These are phyloP conservation scores for Beauveria sp. DNA, from an alignment of 2,329 filamentous ascomycete genomes.

Conservation along the genomic window DNA sequence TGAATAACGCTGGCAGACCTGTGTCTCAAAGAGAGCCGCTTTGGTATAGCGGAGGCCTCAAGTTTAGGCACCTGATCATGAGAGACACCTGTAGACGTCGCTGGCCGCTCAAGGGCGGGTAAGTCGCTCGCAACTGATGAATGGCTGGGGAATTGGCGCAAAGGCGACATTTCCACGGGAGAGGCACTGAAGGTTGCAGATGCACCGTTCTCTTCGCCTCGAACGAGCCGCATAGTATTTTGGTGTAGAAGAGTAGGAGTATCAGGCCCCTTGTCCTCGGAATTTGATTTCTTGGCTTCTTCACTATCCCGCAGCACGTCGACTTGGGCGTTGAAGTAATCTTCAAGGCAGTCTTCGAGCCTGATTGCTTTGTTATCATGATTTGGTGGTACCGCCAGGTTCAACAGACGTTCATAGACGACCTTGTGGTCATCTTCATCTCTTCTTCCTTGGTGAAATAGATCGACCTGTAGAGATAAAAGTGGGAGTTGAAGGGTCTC, in stretches of 20 bases:
- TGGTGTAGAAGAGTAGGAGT: conserved; percentile 21
- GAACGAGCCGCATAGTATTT: conserved; percentile 27
- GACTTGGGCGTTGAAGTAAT: conserved; percentile 90
- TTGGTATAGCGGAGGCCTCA: conserved; percentile 22
- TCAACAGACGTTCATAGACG: conserved; percentile 81
- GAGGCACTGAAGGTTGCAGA: conserved; percentile 27
- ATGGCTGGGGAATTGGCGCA: conserved; percentile 6
- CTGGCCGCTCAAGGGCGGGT: background rate
- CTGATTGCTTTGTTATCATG: conserved; percentile 64
- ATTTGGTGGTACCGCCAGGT: conserved; percentile 79
- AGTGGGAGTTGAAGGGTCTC: conserved; percentile 81
- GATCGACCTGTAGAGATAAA: conserved; percentile 84
- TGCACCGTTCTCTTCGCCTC: conserved; percentile 24
- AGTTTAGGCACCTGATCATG: background rate
- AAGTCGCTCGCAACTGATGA: conserved; percentile 1
- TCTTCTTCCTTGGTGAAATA: conserved; percentile 85
- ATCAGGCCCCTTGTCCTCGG: conserved; percentile 21
- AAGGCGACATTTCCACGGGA: conserved; percentile 23
- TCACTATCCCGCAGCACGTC: conserved; percentile 72
- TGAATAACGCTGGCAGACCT: conserved; percentile 56
- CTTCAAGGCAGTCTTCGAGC: conserved; percentile 84
- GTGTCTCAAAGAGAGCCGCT: conserved; percentile 30
- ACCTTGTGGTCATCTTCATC: conserved; percentile 89
- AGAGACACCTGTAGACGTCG: background rate
- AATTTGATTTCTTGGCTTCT: conserved; percentile 40